Base-by-base conservation (phyloP, 75 land plant genomes). In the Azolla pinnata region DNA sequence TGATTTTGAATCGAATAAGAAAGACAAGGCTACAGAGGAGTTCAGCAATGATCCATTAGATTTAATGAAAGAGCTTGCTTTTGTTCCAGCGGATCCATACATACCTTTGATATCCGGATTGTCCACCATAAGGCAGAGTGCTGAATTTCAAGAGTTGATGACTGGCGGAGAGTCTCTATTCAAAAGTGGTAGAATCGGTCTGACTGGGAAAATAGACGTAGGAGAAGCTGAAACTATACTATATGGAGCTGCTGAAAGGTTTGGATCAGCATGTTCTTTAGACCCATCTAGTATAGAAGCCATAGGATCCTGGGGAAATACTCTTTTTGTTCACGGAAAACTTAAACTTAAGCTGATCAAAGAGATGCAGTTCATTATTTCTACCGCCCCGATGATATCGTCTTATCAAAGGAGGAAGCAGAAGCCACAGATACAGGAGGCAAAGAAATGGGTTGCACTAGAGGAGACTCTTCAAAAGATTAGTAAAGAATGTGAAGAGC, bases 401-500 rank as follows among this genome's bases (percentile, higher is more conserved):
- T 61, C 20, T 16, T 55, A 9, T 42, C 40, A 47, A 69, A 57
- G 0, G 69, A 70, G 38, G 26, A 16, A 54, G 16, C 4, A 58
- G 33, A 30, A 33, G 33, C 8, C 62, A 34, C 33, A 49, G 29
- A 24, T 45, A 32, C 5, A 60, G 4, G 66, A 68, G 44, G 59
- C 55, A 44, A 25, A 26, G 21, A 33, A 55, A 9, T 5, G 23
- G 25, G 59, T 27, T 33, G 14, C 48, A 17, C 20, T 84, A 33
- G 68, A 59, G 47, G 57, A 70, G 32, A 59, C 62, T 31, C 78
- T 92, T 65, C 75, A 69, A 51, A 62, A 75, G 62, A 79, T 73
- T 21, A 85, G 84, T 74, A 84, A 88, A 61, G 89, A 92, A 63
- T 92, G 95, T 77, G 89, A 88, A 73, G 69, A 81, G 18, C 82